A percentile compares a stretch with the other conserved stretches of the same genome.
Evolutionary conservation across 768 basidiomycete species (phyloP).

Genomic region (Cyclocybe aegerita): DNA sequence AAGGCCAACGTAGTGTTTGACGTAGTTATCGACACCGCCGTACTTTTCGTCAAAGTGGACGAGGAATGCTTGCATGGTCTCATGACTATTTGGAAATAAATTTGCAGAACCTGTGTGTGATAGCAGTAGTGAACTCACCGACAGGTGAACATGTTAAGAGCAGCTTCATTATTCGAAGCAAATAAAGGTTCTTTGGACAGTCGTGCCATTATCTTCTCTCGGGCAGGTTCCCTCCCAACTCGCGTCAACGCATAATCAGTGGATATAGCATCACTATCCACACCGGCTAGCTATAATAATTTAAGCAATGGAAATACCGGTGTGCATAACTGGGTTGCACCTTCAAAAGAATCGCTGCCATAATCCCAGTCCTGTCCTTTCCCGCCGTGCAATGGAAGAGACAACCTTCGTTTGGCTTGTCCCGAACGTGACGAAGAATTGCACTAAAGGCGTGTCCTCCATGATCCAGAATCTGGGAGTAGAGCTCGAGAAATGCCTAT

Average conservation of each 20-base stretch:
- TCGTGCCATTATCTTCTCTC: constrained; percentile 67
- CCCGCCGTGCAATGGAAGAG: constrained; percentile 86
- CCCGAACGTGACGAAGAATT: constrained; percentile 72
- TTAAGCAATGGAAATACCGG: neutral
- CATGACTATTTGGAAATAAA: constrained; percentile 42
- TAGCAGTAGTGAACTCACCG: constrained; percentile 41
- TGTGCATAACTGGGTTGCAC: constrained; percentile 30
- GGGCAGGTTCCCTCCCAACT: constrained; percentile 77
- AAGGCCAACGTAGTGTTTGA: constrained; percentile 54
- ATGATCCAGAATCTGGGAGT: constrained; percentile 78
- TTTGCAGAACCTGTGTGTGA: neutral
- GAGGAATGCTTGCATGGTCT: constrained; percentile 77
- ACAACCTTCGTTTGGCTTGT: constrained; percentile 61
- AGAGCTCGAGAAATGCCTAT: constrained; percentile 79
- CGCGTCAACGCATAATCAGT: constrained; percentile 77
- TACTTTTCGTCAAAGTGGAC: constrained; percentile 60
- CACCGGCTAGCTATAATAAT: constrained; percentile 62
- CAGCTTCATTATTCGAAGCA: constrained; percentile 69
- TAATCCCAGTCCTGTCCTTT: constrained; percentile 79
- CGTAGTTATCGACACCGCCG: constrained; percentile 66
- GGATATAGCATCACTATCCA: constrained; percentile 61
- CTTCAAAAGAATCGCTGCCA: constrained; percentile 71
- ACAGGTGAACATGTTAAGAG: constrained; percentile 82
- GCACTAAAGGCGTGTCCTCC: constrained; percentile 67
- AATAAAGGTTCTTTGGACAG: constrained; percentile 72